These are phyloP conservation scores for Aspergillus fructus DNA, from an alignment of 2,329 filamentous ascomycete genomes.

Conservation along the genomic window DNA sequence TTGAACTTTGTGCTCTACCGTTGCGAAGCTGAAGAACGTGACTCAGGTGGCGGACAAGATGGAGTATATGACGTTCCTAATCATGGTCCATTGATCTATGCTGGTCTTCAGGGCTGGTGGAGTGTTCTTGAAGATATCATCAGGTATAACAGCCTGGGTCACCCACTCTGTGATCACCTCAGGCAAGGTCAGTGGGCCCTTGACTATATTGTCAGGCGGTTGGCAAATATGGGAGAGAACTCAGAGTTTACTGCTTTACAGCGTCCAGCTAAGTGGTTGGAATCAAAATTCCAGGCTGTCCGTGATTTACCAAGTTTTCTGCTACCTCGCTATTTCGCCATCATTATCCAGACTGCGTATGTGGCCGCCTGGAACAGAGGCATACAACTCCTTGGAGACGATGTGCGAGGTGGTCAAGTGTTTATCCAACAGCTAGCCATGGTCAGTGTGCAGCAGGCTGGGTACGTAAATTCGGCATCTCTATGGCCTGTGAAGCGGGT, in stretches of 20 bases:
- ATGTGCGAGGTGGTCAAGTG: constrained; percentile 76
- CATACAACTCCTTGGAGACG: constrained; percentile 74
- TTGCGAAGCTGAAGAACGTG: constrained; percentile 84
- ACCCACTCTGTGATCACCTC: constrained; percentile 90
- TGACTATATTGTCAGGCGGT: constrained; percentile 78
- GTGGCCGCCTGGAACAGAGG: constrained; percentile 76
- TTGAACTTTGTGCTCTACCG: constrained; percentile 91
- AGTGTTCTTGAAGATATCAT: constrained; percentile 84
- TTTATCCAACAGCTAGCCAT: constrained; percentile 87
- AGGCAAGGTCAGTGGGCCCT: constrained; percentile 89
- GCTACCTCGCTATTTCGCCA: constrained; percentile 86
- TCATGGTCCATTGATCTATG: constrained; percentile 83
- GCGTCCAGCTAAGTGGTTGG: constrained; percentile 73
- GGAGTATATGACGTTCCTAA: constrained; percentile 88
- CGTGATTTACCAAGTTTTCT: constrained; percentile 83
- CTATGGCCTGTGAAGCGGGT: constrained; percentile 83
- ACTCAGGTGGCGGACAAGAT: constrained; percentile 74
- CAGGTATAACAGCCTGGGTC: constrained; percentile 83
- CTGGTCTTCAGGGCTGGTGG: constrained; percentile 98
- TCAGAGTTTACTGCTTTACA: constrained; percentile 62
- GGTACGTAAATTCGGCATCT: constrained; percentile 84
- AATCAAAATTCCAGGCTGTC: constrained; percentile 81
- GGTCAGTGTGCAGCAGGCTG: constrained; percentile 89
- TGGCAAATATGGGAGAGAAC: constrained; percentile 69
- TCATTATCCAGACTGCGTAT: constrained; percentile 85